Evolutionary conservation across 1,139 yeast species (phyloP).

Genomic region (Kodamaea suecica): DNA sequence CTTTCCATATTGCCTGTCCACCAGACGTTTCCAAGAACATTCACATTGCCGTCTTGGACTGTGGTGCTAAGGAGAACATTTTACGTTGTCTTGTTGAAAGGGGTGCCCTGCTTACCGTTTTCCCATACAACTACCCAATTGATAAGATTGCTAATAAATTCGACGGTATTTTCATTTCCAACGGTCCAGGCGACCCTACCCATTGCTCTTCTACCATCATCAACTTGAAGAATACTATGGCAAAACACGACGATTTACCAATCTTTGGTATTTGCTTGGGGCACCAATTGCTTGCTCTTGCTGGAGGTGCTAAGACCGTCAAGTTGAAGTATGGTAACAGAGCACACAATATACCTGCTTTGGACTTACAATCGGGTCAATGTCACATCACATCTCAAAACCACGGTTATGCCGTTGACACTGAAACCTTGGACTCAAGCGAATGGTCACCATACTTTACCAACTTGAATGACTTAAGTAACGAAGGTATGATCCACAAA

Average conservation of each 20-base stretch:
- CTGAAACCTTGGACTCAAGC: conserved; percentile 57
- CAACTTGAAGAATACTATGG: conserved; percentile 72
- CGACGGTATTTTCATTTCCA: conserved; percentile 91
- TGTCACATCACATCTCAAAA: conserved; percentile 98
- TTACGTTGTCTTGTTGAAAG: conserved; percentile 88
- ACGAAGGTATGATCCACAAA: conserved; percentile 94
- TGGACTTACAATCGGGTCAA: conserved; percentile 83
- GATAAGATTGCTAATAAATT: conserved; percentile 88
- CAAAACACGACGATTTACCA: conserved; percentile 63
- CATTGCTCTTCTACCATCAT: conserved; percentile 81
- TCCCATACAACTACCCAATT: conserved; percentile 93
- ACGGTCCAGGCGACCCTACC: conserved; percentile 99
- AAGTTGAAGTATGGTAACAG: conserved; percentile 97
- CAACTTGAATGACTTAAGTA: conserved; percentile 90
- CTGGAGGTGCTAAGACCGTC: conserved; percentile 88
- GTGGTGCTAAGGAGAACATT: conserved; percentile 98
- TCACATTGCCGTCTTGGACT: conserved; percentile 91
- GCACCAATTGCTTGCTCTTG: conserved; percentile 91
- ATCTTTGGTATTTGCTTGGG: conserved; percentile 97
- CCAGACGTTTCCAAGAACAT: conserved; percentile 53
- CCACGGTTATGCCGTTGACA: conserved; percentile 97
- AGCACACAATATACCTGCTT: conserved; percentile 96
- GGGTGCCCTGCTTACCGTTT: conserved; percentile 93
- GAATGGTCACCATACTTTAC: conserved; percentile 86
- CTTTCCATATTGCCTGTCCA: conserved; percentile 80